Evolutionary conservation across 164 flowering plant genomes (phyloP), one percentile per base, ranked within the genome.

Genomic region (Dillenia turbinata): DNA sequence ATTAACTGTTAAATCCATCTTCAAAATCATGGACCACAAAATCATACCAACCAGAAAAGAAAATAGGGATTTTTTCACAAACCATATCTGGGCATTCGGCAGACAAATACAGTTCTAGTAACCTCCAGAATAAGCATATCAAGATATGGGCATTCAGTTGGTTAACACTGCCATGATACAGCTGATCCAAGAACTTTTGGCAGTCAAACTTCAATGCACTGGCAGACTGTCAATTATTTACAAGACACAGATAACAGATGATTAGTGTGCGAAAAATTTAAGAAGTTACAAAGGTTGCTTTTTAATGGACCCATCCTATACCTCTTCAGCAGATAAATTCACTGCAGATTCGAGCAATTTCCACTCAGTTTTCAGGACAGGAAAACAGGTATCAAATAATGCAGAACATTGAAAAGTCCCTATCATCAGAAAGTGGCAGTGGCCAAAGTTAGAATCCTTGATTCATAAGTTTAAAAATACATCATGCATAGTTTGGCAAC

Each of bases 291-390:
- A 19, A 19, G 22, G 22, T 19, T 19, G 22, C 22, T 19, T 19
- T 19, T 19, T 19, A 19, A 19, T 19, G 22, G 22, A 19, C 1
- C 22, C 22, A 9, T 56, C 24, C 9, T 13, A 11, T 66, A 88
- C 90, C 96, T 84, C 84, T 53, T 78, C 74, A 49, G 56, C 52
- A 19, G 67, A 66, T 47, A 64, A 49, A 7, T 58, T 59, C 69
- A 49, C 67, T 78, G 8, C 54, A 59, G 74, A 65, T 61, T 78
- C 87, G 53, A 79, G 49, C 16, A 12, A 67, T 54, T 64, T 65
- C 89, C 92, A 88, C 67, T 78, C 82, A 40, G 49, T 51, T 75
- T 73, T 78, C 47, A 93, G 75, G 68, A 81, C 70, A 15, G 85
- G 81, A 71, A 80, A 74, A 67, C 79, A 81, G 59, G 68, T 68